Evolutionary conservation across 306 rosid species (phyloP).

Genomic region (Vachellia pachyceras): DNA sequence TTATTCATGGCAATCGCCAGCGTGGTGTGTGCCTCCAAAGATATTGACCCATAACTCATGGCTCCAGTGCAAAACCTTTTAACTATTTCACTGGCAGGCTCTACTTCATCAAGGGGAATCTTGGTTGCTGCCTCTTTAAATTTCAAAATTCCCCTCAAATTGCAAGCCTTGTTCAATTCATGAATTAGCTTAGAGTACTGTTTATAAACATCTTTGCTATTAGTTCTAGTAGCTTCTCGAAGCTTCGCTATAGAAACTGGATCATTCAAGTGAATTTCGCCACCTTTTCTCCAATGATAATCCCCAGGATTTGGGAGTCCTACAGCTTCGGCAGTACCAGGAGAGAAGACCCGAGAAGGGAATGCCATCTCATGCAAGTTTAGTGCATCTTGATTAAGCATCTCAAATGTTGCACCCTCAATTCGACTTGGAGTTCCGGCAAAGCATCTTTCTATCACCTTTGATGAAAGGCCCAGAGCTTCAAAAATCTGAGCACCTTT

Average conservation of each 20-base stretch:
- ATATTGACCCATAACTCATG: slow-evolving; percentile 99
- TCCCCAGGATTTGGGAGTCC: slow-evolving; percentile 97
- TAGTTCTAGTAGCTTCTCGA: slow-evolving; percentile 93
- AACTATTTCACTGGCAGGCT: slow-evolving; percentile 90
- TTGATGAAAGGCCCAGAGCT: slow-evolving; percentile 93
- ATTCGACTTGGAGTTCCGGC: slow-evolving; percentile 98
- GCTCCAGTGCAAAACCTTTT: slow-evolving; percentile 98
- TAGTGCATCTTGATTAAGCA: slow-evolving; percentile 80
- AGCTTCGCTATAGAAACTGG: slow-evolving; percentile 90
- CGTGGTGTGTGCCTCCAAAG: slow-evolving; percentile 92
- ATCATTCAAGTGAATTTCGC: slow-evolving; percentile 94
- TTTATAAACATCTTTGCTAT: slow-evolving; percentile 83
- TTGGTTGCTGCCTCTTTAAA: slow-evolving; percentile 61
- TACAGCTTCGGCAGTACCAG: slow-evolving; percentile 88
- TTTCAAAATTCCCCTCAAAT: slow-evolving; percentile 89
- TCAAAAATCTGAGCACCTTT: slow-evolving; percentile 99
- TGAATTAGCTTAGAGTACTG: slow-evolving; percentile 89
- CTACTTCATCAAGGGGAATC: slow-evolving; percentile 88
- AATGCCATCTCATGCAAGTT: slow-evolving; percentile 85
- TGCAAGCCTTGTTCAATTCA: slow-evolving; percentile 84
- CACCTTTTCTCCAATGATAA: slow-evolving; percentile 99
- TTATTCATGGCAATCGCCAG: slow-evolving; percentile 93
- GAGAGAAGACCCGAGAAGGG: slow-evolving; percentile 76
- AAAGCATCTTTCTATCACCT: slow-evolving; percentile 89
- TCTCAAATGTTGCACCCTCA: slow-evolving; percentile 96